Evolutionary conservation across 371 early-diverging fungal genomes (phyloP), one percentile per base, ranked within the genome.

Genomic region (Amoeboaphelidium protococcarum): DNA sequence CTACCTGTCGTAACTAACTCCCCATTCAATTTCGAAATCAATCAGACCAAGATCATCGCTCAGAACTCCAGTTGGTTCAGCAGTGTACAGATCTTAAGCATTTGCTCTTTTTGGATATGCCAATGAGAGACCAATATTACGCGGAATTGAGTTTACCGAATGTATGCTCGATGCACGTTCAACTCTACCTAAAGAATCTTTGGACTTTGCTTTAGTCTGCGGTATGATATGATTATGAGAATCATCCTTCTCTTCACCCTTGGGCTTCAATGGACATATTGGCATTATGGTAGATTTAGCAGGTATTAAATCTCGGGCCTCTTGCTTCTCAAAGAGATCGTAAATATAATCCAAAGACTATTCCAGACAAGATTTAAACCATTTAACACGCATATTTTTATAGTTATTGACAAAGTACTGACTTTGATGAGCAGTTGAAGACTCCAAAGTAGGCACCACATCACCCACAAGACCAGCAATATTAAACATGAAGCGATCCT

Each of bases 401-500:
- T 31, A 31, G 16, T 31, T 31, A 31, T 16, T 31, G 6, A 10
- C 10, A 16, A 31, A 31, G 16, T 31, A 31, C 16, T 16, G 6
- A 25, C 21, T 31, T 40, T 21, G 25, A 16, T 44, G 43, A 40
- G 27, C 6, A 16, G 23, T 19, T 21, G 65, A 62, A 31, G 72
- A 72, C 31, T 71, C 66, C 25, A 62, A 52, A 51, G 82, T 40
- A 40, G 22, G 57, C 0, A 52, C 55, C 24, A 41, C 37, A 37
- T 52, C 73, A 47, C 77, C 70, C 45, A 71, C 62, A 49, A 70
- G 63, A 42, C 75, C 71, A 2, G 81, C 78, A 40, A 90, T 66
- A 57, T 86, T 90, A 65, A 91, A 80, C 51, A 82, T 73, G 44
- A 91, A 56, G 44, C 73, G 61, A 51, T 76, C 66, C 47, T 73